Evolutionary conservation across 2,329 filamentous ascomycete genomes (phyloP), one percentile per base, ranked within the genome.

Genomic region (Diaporthe sp.): DNA sequence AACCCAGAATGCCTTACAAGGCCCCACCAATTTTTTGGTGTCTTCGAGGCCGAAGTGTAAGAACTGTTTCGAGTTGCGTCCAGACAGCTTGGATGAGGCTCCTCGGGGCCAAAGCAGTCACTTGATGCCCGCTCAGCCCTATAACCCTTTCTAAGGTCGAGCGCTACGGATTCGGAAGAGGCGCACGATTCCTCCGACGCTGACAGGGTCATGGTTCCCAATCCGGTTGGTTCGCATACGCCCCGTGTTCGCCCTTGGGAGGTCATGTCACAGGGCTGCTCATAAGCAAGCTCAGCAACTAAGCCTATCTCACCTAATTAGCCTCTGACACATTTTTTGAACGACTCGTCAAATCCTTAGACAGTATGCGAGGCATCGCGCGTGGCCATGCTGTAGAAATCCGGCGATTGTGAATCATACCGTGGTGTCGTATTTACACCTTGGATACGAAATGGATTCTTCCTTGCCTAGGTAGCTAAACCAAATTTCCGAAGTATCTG

Each of bases 71-170:
- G 15, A 31, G n/a, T 7, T 3, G 19, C 44, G 25, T 49, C 25
- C 44, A 17, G 25, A 39, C n/a, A 44, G n/a, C 10, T 34, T 53
- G 37, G 44, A 28, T 42, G 46, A 55, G 65, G 46, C 65, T 68
- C 22, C 46, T 39, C 9, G 13, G 31, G 65, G n/a, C 46, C 65
- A 34, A 53, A 42, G 22, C 46, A 53, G 9, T 39, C 44, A 68
- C 22, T 39, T 68, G 46, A 53, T 19, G 8, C 6, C 31, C 49
- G 15, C 65, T 55, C 65, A 70, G 65, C 65, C 46, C n/a, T 55
- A 67, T n/a, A 2, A 22, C n/a, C 34, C 13, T 39, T 39, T n/a
- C n/a, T 12, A 13, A n/a, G 22, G 4, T 17, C n/a, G 55, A 49
- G 49, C 49, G n/a, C 49, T 42, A 42, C 65, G 49, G 65, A 55